A percentile compares a stretch with the other conserved stretches of the same genome.
phyloP scores from a whole-genome alignment of 2,329 filamentous ascomycete genomes.

The Ceratocystis variospora region DNA sequence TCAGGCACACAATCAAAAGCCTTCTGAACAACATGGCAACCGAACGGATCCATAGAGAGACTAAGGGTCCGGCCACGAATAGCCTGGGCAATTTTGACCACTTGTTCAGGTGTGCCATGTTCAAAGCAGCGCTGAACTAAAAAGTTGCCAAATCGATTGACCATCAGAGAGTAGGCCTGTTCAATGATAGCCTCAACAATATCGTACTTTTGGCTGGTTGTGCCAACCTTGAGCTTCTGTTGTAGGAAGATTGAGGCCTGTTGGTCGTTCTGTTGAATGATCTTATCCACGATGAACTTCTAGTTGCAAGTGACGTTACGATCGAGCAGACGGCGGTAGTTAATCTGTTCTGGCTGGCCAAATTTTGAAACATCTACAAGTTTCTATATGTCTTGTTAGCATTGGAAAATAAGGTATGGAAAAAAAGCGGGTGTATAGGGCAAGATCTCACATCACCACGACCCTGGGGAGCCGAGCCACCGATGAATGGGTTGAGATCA shows the following conservation, averaged over 20 bases:
- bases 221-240: conserved; percentile 96
- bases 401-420: neutral
- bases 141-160: conserved; percentile 98
- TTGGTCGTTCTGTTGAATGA: conserved; percentile 97
- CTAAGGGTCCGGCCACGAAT: conserved; percentile 89
- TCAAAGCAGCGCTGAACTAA: conserved; percentile 97
- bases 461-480: neutral
- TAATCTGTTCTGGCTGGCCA: conserved; percentile 64
- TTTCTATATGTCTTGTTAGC: conserved; percentile 9
- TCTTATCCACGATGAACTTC: conserved; percentile 99
- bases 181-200: conserved; percentile 94
- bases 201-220: conserved; percentile 87
- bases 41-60: conserved; percentile 96
- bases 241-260: conserved; percentile 98
- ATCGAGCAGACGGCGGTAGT: conserved; percentile 89
- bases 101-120: conserved; percentile 86
- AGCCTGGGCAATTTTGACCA: conserved; percentile 84
- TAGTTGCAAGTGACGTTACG: conserved; percentile 96
- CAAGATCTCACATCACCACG: conserved; percentile 9
- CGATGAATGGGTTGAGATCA: conserved; percentile 1
- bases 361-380: conserved; percentile 9
- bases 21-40: conserved; percentile 96
- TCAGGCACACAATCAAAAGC: conserved; percentile 96
- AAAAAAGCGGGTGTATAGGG: neutral
- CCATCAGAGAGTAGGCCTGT: conserved; percentile 89